These are phyloP conservation scores for Eucalyptus sideroxylon DNA, from an alignment of 345 rosid species.

Conservation along the genomic window DNA sequence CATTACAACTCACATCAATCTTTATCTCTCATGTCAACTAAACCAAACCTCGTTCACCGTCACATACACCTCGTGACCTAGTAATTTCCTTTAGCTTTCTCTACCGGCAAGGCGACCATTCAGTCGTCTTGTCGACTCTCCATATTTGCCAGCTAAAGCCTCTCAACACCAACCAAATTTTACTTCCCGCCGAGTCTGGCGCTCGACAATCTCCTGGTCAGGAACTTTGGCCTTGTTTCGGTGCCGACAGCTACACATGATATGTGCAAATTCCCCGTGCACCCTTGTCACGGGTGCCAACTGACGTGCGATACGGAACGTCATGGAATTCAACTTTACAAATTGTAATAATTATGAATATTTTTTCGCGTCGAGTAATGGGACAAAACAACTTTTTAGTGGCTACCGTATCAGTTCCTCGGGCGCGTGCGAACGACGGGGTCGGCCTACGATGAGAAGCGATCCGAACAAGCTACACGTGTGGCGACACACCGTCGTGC, in stretches of 20 bases:
- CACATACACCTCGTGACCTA: neutral
- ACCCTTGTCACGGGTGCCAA: neutral
- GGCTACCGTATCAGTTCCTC: neutral
- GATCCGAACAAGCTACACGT: neutral
- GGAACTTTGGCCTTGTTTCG: neutral
- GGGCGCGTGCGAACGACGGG: neutral
- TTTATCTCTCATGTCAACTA: neutral
- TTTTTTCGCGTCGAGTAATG: neutral
- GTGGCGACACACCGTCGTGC: neutral
- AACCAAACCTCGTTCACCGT: neutral
- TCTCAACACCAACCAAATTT: neutral
- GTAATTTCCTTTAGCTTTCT: neutral
- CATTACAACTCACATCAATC: neutral
- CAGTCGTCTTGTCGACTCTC: neutral
- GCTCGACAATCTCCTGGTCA: neutral
- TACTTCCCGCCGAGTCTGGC: neutral
- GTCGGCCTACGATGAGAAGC: neutral
- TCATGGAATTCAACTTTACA: neutral
- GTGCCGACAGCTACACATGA: neutral
- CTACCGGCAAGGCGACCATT: too few species aligned
- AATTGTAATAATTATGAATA: neutral
- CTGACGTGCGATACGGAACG: neutral
- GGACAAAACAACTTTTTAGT: neutral
- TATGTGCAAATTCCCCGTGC: neutral
- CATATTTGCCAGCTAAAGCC: neutral